Percentiles rank a stretch among this genome's conserved stretches.
Evolutionary conservation across 1,284 basidiomycete genomes (phyloP).

Genomic region (Ceratobasidium sp.): DNA sequence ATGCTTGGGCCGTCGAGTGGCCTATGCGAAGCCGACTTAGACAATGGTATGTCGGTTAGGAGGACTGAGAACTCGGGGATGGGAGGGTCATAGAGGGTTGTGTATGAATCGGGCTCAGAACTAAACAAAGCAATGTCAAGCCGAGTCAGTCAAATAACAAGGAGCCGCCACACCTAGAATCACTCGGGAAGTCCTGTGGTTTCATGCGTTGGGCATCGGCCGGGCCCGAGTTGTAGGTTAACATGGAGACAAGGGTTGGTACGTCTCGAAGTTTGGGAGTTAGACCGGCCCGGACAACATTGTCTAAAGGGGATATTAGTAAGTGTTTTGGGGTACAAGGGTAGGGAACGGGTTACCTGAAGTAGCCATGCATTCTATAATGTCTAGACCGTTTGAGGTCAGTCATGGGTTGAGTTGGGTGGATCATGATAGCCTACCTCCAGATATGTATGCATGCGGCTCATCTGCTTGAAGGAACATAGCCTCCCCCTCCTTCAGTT

Average conservation of each 20-base stretch:
- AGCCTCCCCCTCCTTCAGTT: constrained; percentile 82
- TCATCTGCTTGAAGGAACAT: constrained; percentile 96
- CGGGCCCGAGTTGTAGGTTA: constrained; percentile 83
- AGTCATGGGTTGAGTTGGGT: not conserved
- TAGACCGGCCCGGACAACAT: constrained; percentile 97
- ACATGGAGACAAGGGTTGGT: constrained; percentile 83
- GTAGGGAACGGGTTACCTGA: constrained; percentile 56
- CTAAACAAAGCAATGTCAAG: not conserved
- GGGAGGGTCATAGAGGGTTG: constrained; percentile 89
- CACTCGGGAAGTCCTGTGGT: constrained; percentile 60
- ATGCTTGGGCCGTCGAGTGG: constrained; percentile 85
- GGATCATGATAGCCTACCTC: constrained; percentile 62
- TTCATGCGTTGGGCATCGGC: constrained; percentile 73
- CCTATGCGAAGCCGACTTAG: constrained; percentile 61
- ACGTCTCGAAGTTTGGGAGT: constrained; percentile 97
- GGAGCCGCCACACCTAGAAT: constrained; percentile 39
- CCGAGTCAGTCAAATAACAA: not conserved
- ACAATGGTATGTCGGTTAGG: constrained; percentile 60
- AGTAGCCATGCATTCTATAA: constrained; percentile 97
- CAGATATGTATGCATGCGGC: constrained; percentile 95
- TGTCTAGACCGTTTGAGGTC: constrained; percentile 67
- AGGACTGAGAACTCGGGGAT: constrained; percentile 94
- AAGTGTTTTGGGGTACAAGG: not conserved
- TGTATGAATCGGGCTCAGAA: constrained; percentile 39
- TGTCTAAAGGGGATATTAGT: constrained; percentile 61